phyloP scores from a whole-genome alignment of 2,329 filamentous ascomycete species.

The Teratosphaeria gauchensis region DNA sequence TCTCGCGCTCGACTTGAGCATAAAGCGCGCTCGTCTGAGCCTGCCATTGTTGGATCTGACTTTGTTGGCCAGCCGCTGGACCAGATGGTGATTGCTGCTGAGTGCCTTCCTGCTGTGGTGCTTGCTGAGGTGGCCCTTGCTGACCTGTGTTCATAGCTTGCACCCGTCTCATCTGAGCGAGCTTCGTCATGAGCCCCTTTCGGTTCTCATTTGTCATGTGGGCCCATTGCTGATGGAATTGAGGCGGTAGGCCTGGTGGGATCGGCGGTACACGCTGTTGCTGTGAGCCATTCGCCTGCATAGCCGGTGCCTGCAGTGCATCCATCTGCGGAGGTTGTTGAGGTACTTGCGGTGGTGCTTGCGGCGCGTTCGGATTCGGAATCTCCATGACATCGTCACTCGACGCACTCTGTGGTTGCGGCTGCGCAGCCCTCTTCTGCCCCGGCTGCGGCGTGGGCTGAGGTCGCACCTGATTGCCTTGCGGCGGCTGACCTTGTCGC shows the following conservation, averaged over 20 bases:
- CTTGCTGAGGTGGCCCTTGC: slow-evolving; percentile 7
- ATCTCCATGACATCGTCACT: slow-evolving; percentile 35
- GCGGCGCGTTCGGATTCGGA: slow-evolving; percentile 25
- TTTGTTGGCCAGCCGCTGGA: background rate
- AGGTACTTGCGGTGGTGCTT: slow-evolving; percentile 18
- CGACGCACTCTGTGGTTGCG: slow-evolving; percentile 4
- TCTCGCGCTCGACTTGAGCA: slow-evolving; percentile 12
- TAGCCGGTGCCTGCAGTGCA: slow-evolving; percentile 22
- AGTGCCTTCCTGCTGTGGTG: slow-evolving; percentile 1
- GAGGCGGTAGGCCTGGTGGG: background rate
- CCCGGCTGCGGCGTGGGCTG: slow-evolving; percentile 11
- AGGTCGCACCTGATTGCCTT: background rate
- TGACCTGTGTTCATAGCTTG: slow-evolving; percentile 19
- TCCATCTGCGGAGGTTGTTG: slow-evolving; percentile 11
- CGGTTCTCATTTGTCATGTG: slow-evolving; percentile 15
- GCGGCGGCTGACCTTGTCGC: background rate
- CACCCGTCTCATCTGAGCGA: slow-evolving; percentile 9
- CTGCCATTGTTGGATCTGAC: slow-evolving; percentile 1
- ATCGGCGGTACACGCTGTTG: slow-evolving; percentile 3
- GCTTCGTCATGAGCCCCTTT: slow-evolving; percentile 12
- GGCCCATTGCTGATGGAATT: slow-evolving; percentile 13
- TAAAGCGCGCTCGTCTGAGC: slow-evolving; percentile 6
- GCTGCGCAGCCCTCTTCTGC: slow-evolving; percentile 13
- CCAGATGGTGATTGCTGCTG: background rate
- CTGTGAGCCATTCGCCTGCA: slow-evolving; percentile 15